Conservation (phyloP, 139 green algal species). For the Chlamydomonas applanata region DNA sequence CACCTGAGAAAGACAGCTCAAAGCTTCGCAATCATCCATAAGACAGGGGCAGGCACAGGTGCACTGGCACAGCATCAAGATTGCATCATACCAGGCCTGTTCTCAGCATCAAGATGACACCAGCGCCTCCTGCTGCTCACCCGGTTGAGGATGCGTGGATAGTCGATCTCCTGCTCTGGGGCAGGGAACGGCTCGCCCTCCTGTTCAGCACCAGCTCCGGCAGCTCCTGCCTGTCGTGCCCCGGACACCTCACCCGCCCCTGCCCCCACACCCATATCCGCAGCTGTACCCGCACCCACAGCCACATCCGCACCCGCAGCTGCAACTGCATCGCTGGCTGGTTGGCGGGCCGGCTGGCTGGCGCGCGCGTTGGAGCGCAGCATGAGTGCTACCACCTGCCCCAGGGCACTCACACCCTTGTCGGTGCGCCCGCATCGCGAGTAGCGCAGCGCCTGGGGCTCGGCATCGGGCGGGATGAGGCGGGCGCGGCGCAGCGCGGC, state of each 20-base stretch:
- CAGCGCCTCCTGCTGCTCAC: constrained; percentile 5
- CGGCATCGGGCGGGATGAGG: constrained; percentile 54
- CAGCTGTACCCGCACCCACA: background rate
- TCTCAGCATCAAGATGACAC: background rate
- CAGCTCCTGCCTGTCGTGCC: background rate
- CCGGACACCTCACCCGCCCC: background rate
- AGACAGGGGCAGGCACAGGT: no score
- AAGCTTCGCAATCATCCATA: background rate
- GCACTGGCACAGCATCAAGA: background rate
- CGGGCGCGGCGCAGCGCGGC: constrained; percentile 55
- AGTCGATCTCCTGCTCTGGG: constrained; percentile 77
- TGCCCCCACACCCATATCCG: background rate
- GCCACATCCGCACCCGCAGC: background rate
- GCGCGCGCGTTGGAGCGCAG: constrained; percentile 60
- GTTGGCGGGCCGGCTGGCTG: background rate
- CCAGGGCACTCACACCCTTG: constrained; percentile 76
- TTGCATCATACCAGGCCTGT: background rate
- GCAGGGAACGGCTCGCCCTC: background rate
- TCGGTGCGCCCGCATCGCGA: constrained; percentile 82
- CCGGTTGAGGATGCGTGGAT: constrained; percentile 74
- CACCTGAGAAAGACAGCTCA: background rate
- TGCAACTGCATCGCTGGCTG: background rate
- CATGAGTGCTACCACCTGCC: constrained; percentile 78
- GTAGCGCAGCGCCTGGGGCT: constrained; percentile 56
- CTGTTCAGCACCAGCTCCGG: background rate